Evolutionary conservation across 2,329 filamentous ascomycete species (phyloP), one percentile per base, ranked within the genome.

Genomic region (Colletotrichum cereale): DNA sequence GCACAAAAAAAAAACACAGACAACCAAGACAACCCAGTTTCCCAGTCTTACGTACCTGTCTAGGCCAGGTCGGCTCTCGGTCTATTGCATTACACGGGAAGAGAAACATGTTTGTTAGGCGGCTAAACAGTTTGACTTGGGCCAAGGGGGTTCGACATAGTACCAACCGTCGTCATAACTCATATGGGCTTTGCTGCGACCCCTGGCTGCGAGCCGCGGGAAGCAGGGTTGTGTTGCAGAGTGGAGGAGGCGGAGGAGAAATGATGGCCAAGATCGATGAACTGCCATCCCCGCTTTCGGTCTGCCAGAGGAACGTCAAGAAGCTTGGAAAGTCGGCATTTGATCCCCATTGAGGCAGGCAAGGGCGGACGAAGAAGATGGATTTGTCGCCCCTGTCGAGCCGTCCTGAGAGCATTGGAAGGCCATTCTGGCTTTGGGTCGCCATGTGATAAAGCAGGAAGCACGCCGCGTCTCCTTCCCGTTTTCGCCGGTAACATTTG

Each of bases 181-280:
- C 29, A n/a, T n/a, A 16, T 18, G 18, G 47, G n/a, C 31, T 26
- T 36, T 36, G n/a, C n/a, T 34, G 34, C 14, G 53, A 10, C 14
- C 34, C n/a, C n/a, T 26, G 6, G 34, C 12, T 6, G 34, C 53
- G 34, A 56, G 31, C 29, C 16, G 47, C 38, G 18, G 31, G 42
- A 26, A 31, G 36, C 50, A 38, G 11, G 48, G 47, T 16, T 34
- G 53, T 36, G n/a, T 50, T 47, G 50, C 58, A n/a, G 47, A 58
- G 38, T 31, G 52, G 24, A 63, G 58, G 64, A 52, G 60, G n/a
- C n/a, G n/a, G 21, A n/a, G 42, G 36, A 53, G 56, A 47, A 42
- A 38, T 44, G 24, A 53, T 31, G 58, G 53, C 50, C 64, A 64
- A 69, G 65, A 69, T 68, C 64, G 62, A 42, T 65, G 29, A 40